Evolutionary conservation across 2,329 filamentous ascomycete genomes (phyloP).

Genomic region (Westerdykella sp.): DNA sequence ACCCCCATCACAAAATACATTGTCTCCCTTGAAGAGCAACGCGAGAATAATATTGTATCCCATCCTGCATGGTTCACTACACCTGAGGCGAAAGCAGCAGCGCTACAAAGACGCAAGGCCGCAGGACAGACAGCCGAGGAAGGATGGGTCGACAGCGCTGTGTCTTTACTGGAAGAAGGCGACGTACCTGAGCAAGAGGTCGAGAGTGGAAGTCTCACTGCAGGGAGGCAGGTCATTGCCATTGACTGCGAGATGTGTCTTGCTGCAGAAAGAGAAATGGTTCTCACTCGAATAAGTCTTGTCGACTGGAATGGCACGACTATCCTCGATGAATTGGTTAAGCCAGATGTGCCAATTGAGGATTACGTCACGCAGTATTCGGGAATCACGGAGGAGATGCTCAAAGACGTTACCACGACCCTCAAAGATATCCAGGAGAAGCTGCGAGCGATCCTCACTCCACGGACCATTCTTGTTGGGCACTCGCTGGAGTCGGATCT

Average conservation of each 20-base stretch:
- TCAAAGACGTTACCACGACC: conserved; percentile 76
- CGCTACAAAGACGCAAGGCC: conserved; percentile 49
- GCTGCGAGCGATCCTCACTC: conserved; percentile 65
- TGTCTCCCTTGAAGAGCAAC: conserved; percentile 63
- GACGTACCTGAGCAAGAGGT: conserved; percentile 63
- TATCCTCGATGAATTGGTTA: conserved; percentile 85
- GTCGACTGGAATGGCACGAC: conserved; percentile 78
- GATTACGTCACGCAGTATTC: conserved; percentile 86
- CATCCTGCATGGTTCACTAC: conserved; percentile 69
- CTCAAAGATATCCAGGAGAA: conserved; percentile 74
- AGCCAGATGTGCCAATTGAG: conserved; percentile 77
- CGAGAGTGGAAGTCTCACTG: conserved; percentile 75
- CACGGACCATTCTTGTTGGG: conserved; percentile 67
- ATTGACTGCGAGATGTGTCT: conserved; percentile 98
- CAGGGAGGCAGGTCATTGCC: conserved; percentile 69
- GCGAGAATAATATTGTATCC: conserved; percentile 75
- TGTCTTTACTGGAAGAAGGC: conserved; percentile 61
- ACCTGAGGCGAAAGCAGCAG: conserved; percentile 49
- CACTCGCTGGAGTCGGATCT: conserved; percentile 81
- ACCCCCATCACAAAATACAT: conserved; percentile 80
- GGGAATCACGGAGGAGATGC: conserved; percentile 82
- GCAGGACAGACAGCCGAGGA: conserved; percentile 46
- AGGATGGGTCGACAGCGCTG: conserved; percentile 78
- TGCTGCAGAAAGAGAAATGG: conserved; percentile 70
- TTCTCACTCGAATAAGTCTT: conserved; percentile 82